Percentiles rank a stretch among this genome's conserved stretches.
Evolutionary conservation across 352 stramenopile genomes (phyloP).

Genomic region (Phytophthora constricta): DNA sequence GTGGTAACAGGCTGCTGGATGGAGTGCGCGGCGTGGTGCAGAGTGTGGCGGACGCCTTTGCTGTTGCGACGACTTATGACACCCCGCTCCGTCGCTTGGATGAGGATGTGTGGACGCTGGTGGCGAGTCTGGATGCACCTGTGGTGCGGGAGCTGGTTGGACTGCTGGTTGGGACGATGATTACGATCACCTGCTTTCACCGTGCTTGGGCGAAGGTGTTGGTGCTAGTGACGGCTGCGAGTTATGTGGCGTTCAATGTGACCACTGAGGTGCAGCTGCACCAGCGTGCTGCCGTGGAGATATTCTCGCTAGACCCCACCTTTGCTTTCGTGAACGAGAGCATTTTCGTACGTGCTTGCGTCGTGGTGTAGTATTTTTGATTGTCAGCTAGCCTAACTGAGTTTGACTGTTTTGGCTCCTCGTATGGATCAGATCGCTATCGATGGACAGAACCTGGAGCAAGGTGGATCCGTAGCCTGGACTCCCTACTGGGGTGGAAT

Average conservation of each 20-base stretch:
- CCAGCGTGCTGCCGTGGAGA: constrained; percentile 61
- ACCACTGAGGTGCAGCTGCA: constrained; percentile 54
- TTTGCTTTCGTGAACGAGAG: constrained; percentile 86
- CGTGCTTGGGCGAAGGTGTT: constrained; percentile 66
- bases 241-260: constrained; percentile 41
- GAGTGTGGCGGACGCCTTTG: constrained; percentile 17
- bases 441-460: constrained; percentile 82
- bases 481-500: constrained; percentile 73
- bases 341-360: constrained; percentile 67
- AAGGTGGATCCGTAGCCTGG: constrained; percentile 74
- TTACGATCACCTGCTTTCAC: constrained; percentile 62
- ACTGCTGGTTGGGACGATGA: constrained; percentile 17
- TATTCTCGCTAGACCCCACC: constrained; percentile 71
- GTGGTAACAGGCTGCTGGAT: constrained; percentile 28
- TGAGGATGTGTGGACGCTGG: constrained; percentile 38
- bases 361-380: background rate
- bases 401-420: too few relatives aligned
- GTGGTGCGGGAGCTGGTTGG: constrained; percentile 23
- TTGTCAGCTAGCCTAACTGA: background rate
- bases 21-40: constrained; percentile 15
- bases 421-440: constrained; percentile 61
- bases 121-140: constrained; percentile 37
- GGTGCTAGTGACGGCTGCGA: constrained; percentile 41
- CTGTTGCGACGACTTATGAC: constrained; percentile 2
- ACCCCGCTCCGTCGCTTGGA: constrained; percentile 32